Evolutionary conservation across 495 filamentous ascomycete genomes (phyloP), one percentile per base, ranked within the genome.

Genomic region (Penicillium cosmopolitanum): DNA sequence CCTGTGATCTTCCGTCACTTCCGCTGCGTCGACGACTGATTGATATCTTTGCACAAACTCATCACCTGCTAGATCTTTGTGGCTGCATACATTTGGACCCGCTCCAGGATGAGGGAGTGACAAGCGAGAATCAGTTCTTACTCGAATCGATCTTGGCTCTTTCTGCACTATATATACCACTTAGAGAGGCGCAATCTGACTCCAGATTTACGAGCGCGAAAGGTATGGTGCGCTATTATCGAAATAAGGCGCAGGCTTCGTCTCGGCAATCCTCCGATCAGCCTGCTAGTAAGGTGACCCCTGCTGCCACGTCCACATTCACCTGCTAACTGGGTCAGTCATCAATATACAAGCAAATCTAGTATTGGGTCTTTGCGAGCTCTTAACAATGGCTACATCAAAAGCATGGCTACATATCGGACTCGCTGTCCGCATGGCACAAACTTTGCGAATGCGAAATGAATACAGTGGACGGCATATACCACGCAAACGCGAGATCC

Each of bases 291-390:
- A 38, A 38, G 9, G 15, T 38, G 15, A n/a, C 12, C 36, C 12
- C 15, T 38, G 12, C 36, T 38, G 5, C 36, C 11, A 13, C 12
- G n/a, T 13, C 15, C 36, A n/a, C 11, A 4, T 38, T n/a, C 0
- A 10, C 2, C 36, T 38, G 15, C 36, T 38, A 12, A 38, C 36
- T n/a, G 5, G 36, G 4, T 38, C 36, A 38, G 36, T 38, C 36
- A 38, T 38, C 36, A 38, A 38, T 38, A 38, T 38, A 38, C 36
- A 38, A 38, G 36, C 36, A 13, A 38, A 38, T 38, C 36, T 38
- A 4, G 36, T 38, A 38, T n/a, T 38, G 36, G 36, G 36, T 38
- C 36, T 38, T 38, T 38, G 36, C 4, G 36, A 38, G 15, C 15
- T 38, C 4, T 38, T 38, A 38, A 15, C 36, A 13, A 38, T 38